phyloP scores from a whole-genome alignment of 2,329 filamentous ascomycete species.

The Aspergillus clavatus region DNA sequence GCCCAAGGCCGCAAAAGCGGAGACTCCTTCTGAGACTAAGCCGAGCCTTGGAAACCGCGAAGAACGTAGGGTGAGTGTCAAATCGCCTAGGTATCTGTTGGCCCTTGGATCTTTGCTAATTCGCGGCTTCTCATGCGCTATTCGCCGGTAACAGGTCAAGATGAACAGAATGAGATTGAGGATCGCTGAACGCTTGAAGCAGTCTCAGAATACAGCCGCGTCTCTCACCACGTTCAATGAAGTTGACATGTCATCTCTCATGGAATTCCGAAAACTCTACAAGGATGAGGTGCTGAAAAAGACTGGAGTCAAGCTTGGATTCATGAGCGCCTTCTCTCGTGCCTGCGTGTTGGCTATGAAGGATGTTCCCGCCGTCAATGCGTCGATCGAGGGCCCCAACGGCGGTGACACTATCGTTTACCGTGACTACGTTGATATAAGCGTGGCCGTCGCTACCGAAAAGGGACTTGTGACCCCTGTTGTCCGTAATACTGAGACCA shows the following conservation, averaged over 20 bases:
- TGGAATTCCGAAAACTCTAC: slow-evolving; percentile 96
- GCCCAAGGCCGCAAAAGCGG: slow-evolving; percentile 18
- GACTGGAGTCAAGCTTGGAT: slow-evolving; percentile 95
- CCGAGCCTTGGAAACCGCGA: slow-evolving; percentile 65
- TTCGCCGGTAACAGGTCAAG: slow-evolving; percentile 64
- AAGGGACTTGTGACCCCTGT: slow-evolving; percentile 97
- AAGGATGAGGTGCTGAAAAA: slow-evolving; percentile 96
- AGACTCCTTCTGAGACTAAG: slow-evolving; percentile 18
- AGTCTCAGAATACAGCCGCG: slow-evolving; percentile 97
- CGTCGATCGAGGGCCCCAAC: slow-evolving; percentile 91
- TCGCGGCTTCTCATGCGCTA: slow-evolving; percentile 4
- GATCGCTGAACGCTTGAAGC: slow-evolving; percentile 96
- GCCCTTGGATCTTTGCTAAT: not conserved
- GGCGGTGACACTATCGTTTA: slow-evolving; percentile 98
- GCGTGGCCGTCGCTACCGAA: slow-evolving; percentile 92
- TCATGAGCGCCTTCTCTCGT: slow-evolving; percentile 96
- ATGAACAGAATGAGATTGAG: slow-evolving; percentile 99
- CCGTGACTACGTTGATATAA: slow-evolving; percentile 96
- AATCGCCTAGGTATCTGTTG: slow-evolving; percentile 1
- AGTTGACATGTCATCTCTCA: slow-evolving; percentile 96
- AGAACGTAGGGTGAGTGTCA: slow-evolving; percentile 70
- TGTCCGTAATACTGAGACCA: slow-evolving; percentile 82
- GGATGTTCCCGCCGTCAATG: slow-evolving; percentile 91
- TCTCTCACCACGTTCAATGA: slow-evolving; percentile 98
- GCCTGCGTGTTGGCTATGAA: slow-evolving; percentile 89